These are phyloP conservation scores for Sequoiadendron giganteum DNA, from an alignment of 75 land plant genomes.

Conservation along the genomic window DNA sequence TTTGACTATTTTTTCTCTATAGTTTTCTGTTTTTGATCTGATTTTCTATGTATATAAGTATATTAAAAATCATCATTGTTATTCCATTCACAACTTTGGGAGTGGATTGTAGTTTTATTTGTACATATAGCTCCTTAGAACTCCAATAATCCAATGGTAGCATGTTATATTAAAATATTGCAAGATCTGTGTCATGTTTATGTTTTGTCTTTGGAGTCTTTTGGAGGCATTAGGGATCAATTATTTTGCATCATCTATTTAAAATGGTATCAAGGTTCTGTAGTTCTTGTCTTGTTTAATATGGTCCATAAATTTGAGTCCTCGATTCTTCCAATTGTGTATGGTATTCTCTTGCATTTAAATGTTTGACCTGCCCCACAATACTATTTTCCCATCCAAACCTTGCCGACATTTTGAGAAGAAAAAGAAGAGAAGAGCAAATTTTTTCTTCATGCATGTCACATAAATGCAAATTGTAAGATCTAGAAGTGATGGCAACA, in stretches of 20 bases:
- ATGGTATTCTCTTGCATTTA: not conserved
- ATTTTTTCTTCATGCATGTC: not conserved
- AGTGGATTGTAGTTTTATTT: not conserved
- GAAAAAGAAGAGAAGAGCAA: not conserved
- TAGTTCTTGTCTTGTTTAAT: not conserved
- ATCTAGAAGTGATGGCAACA: not conserved
- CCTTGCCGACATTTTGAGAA: not conserved
- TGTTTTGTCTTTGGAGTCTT: not conserved
- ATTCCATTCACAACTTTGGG: not conserved
- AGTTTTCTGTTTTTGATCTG: not conserved
- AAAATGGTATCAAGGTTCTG: not conserved
- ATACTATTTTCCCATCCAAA: not conserved
- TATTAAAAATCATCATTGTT: not conserved
- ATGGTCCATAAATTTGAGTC: not conserved
- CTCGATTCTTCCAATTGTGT: not conserved
- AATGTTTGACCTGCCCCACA: not conserved
- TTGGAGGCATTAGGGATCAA: not conserved
- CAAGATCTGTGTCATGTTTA: not conserved
- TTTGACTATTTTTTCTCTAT: not conserved
- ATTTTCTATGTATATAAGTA: not conserved
- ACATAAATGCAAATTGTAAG: not conserved
- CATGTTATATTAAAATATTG: not conserved
- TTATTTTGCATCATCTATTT: not conserved
- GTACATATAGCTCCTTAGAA: not conserved
- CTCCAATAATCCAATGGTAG: not conserved